These are phyloP conservation scores for Colletotrichum falcatum DNA, from an alignment of 2,329 filamentous ascomycete species.

Conservation along the genomic window DNA sequence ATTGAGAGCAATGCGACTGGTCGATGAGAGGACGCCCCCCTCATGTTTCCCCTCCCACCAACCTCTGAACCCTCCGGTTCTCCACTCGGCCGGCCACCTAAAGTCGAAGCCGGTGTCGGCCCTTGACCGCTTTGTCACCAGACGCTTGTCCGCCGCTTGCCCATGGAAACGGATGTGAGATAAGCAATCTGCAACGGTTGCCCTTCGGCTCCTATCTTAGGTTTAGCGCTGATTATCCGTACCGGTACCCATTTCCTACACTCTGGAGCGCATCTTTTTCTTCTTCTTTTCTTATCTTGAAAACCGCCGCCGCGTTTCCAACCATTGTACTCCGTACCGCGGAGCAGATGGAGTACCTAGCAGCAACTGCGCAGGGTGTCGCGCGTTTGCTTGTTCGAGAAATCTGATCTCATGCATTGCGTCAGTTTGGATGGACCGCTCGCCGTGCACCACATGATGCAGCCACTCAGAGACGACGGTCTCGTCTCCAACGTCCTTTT, in stretches of 20 bases:
- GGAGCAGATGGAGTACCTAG: slow-evolving; percentile 39
- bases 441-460: slow-evolving; percentile 17
- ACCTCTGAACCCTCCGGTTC: neutral
- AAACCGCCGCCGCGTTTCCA: slow-evolving; percentile 13
- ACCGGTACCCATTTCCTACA: slow-evolving; percentile 25
- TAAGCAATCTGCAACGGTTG: slow-evolving; percentile 35
- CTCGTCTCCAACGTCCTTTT: slow-evolving; percentile 17
- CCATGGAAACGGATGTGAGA: slow-evolving; percentile 16
- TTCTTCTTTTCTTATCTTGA: slow-evolving; percentile 15
- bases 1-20: slow-evolving; percentile 26
- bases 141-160: slow-evolving; percentile 13
- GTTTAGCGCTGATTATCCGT: slow-evolving; percentile 20
- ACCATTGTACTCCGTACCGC: neutral
- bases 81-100: slow-evolving; percentile 16
- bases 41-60: neutral
- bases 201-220: slow-evolving; percentile 25
- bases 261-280: slow-evolving; percentile 12
- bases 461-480: slow-evolving; percentile 33
- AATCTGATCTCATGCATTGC: slow-evolving; percentile 26
- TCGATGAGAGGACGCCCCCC: slow-evolving; percentile 21
- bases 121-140: slow-evolving; percentile 10
- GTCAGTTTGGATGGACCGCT: slow-evolving; percentile 32
- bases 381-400: slow-evolving; percentile 34
- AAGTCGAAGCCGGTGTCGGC: slow-evolving; percentile 32
- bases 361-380: slow-evolving; percentile 26